A percentile compares a stretch with the other conserved stretches of the same genome.
Conservation (phyloP, 805 yeast genomes). For the Candida morakotiae region DNA sequence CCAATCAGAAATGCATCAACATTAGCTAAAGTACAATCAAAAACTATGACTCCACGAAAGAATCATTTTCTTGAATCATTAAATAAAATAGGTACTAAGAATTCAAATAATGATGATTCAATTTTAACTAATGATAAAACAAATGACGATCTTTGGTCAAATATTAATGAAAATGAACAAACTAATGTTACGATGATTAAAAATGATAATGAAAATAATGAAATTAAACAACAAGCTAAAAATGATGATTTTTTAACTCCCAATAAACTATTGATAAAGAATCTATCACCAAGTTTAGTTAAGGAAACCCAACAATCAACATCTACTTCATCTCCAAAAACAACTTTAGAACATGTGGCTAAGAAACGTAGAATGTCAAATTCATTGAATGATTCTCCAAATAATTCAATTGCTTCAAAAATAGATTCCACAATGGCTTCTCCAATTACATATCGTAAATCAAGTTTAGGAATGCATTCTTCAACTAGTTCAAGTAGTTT, state of each 20-base stretch:
- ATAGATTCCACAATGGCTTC: constrained; percentile 27
- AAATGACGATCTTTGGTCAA: constrained; percentile 26
- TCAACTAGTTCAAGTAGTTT: background rate
- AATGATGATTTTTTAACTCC: constrained; percentile 29
- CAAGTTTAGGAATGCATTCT: constrained; percentile 1
- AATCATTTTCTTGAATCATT: constrained; percentile 6
- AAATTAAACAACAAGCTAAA: too few species aligned
- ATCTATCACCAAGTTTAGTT: background rate
- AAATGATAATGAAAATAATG: constrained; percentile 17
- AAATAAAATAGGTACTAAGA: background rate
- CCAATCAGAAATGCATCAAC: too few species aligned
- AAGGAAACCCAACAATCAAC: background rate
- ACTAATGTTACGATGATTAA: constrained; percentile 21
- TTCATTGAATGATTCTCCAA: constrained; percentile 25
- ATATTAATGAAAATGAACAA: constrained; percentile 14
- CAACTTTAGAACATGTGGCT: constrained; percentile 1
- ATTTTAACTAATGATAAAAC: constrained; percentile 7
- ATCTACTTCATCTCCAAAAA: constrained; percentile 1
- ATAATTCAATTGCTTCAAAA: constrained; percentile 31
- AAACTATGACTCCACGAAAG: too few species aligned
- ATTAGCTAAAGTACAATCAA: too few species aligned
- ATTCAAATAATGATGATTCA: background rate
- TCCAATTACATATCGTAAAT: constrained; percentile 16
- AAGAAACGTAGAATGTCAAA: constrained; percentile 14
- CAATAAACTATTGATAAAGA: constrained; percentile 16